phyloP scores from a whole-genome alignment of 108 stramenopile genomes.

The Tribonema minus region DNA sequence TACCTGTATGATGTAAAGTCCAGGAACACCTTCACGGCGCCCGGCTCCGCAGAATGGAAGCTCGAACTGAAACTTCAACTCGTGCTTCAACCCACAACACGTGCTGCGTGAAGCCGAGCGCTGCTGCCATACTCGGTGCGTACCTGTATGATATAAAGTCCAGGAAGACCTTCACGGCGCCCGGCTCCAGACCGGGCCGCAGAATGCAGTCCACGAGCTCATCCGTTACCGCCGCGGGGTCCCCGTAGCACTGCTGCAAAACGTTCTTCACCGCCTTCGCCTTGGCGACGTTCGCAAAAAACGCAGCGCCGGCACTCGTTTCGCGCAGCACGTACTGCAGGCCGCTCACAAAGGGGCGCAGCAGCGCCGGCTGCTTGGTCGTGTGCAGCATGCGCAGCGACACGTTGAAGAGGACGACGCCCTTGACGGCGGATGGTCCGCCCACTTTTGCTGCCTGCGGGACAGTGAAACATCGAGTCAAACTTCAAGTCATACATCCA shows the following conservation, averaged over 20 bases:
- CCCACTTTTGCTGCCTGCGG: too few species aligned
- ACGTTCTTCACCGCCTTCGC: slow-evolving; percentile 72
- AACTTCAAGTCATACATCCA: too few species aligned
- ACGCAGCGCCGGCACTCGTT: slow-evolving; percentile 58
- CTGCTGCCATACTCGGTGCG: background rate
- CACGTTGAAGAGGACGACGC: slow-evolving; percentile 48
- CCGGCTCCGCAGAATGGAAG: too few species aligned
- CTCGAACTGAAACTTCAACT: too few species aligned
- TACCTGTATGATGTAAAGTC: slow-evolving; percentile 84
- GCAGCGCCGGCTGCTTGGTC: slow-evolving; percentile 67
- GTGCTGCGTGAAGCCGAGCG: background rate
- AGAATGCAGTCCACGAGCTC: slow-evolving; percentile 63
- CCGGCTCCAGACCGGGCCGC: slow-evolving; percentile 71
- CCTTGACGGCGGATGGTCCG: slow-evolving; percentile 60
- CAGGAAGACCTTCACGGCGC: slow-evolving; percentile 80
- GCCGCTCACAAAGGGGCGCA: slow-evolving; percentile 68
- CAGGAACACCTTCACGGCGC: slow-evolving; percentile 81
- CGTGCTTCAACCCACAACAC: background rate
- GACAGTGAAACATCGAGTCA: too few species aligned
- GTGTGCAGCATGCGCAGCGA: slow-evolving; percentile 65
- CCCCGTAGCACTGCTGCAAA: slow-evolving; percentile 77
- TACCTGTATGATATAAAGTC: slow-evolving; percentile 64
- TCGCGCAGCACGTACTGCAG: slow-evolving; percentile 69
- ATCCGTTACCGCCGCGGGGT: slow-evolving; percentile 71
- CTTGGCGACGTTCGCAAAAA: slow-evolving; percentile 76